These are phyloP conservation scores for Castanopsis chinensis DNA, from an alignment of 306 rosid genomes.

Conservation along the genomic window DNA sequence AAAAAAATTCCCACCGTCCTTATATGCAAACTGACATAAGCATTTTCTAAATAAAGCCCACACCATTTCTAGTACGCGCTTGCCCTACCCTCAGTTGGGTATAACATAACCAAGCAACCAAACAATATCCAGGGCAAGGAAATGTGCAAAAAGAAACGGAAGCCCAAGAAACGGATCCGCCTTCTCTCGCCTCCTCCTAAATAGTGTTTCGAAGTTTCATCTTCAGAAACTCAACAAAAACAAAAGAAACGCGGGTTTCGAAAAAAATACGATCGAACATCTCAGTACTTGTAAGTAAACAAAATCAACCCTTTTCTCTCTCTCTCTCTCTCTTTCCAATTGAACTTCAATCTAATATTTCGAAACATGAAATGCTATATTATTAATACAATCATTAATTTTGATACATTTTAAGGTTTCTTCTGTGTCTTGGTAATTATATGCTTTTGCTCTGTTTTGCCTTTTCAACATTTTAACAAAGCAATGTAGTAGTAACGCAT, in stretches of 20 bases:
- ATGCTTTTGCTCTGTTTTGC: neutral
- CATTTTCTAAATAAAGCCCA: neutral
- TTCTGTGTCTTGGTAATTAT: neutral
- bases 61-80: neutral
- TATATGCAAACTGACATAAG: too few species aligned
- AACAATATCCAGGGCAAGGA: neutral
- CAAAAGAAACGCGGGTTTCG: constrained; percentile 45
- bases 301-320: neutral
- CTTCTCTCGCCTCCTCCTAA: neutral
- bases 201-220: constrained; percentile 22
- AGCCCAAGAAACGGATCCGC: constrained; percentile 22
- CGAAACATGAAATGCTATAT: neutral
- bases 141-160: constrained; percentile 23
- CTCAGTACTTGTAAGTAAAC: constrained; percentile 9
- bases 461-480: neutral
- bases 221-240: constrained; percentile 19
- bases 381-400: neutral
- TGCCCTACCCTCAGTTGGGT: neutral
- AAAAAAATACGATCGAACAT: neutral
- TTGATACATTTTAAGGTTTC: neutral
- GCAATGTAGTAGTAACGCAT: neutral
- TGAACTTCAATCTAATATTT: neutral
- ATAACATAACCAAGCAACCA: neutral
- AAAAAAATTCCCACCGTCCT: too few species aligned
- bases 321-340: neutral